Base-by-base conservation (phyloP, 1,139 yeast genomes). In the Meyerozyma smithsonii region DNA sequence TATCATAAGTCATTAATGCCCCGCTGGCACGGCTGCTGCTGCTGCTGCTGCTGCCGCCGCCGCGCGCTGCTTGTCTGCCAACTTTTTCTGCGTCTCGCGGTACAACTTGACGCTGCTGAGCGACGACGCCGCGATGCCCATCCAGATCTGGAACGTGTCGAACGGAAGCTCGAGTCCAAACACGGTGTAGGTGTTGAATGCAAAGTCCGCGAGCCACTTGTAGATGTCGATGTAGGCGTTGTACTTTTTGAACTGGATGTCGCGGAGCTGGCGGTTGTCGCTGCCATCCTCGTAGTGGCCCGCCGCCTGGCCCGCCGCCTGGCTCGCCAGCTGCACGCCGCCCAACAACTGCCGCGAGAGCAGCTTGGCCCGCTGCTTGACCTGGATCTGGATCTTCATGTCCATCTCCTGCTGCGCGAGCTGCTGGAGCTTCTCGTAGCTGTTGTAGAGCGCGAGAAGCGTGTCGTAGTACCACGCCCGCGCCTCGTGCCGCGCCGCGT, bases 381-480 rank as follows among this genome's bases (percentile, higher is more conserved):
- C 69, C 44, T 68, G 69, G 16, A 65, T 66, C 48, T 59, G 66
- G 24, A 67, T 64, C 39, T 60, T 63, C 39, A 64, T 46, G 37
- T 67, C 72, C 61, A 67, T 63, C 49, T 73, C 77, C 47, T 69
- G 67, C 37, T 66, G 71, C 16, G 60, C 57, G 11, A 77, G 58
- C 6, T 54, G 54, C 33, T 62, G 58, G 40, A 77, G 59, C 38
- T 66, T 63, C 15, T 55, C 56, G 51, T 70, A 66, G 16, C 74
- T 71, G 41, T 69, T 72, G 50, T 74, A 74, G 39, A 82, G 56
- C 1, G 78, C 80, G 4, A 79, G 55, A 35, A 81, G 46, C 14
- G 84, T 79, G 51, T 79, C 83, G 37, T 69, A 69, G 56, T 79
- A 79, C 88, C 89, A 82, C 0, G 84, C 77, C 38, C 74, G 62